Evolutionary conservation across 2,329 filamentous ascomycete genomes (phyloP).

Genomic region (Colletotrichum zoysiae): DNA sequence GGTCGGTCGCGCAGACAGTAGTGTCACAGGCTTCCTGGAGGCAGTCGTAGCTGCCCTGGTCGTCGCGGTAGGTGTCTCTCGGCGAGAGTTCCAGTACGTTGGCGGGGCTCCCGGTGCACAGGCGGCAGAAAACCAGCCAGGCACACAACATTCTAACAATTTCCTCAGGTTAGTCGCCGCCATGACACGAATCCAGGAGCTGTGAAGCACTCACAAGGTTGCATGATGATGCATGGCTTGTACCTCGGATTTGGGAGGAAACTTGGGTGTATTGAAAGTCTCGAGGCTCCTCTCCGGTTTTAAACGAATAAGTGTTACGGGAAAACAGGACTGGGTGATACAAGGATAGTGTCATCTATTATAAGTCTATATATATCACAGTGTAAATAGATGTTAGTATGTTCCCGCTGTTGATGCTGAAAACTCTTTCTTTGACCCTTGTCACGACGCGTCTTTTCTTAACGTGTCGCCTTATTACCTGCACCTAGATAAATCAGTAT

Average conservation of each 20-base stretch:
- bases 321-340: background rate
- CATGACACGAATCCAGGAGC: background rate
- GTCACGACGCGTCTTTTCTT: accelerated
- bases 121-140: slow-evolving; percentile 9
- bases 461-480: accelerated
- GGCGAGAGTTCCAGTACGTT: background rate
- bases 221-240: background rate
- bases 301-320: background rate
- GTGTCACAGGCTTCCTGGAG: slow-evolving; percentile 25
- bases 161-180: background rate
- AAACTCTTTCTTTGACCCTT: background rate
- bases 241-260: background rate
- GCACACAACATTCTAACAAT: background rate
- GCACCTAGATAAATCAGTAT: background rate
- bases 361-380: background rate
- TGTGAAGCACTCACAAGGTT: background rate
- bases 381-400: background rate
- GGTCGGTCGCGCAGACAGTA: slow-evolving; percentile 3
- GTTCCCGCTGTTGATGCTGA: background rate
- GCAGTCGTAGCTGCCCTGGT: slow-evolving; percentile 20
- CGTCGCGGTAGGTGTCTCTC: slow-evolving; percentile 4
- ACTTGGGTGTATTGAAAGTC: too few relatives aligned
- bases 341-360: background rate
- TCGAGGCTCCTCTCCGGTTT: background rate
- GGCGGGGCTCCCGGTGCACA: slow-evolving; percentile 7